Base-by-base conservation (phyloP, 805 yeast species). In the Naumovozyma baii region DNA sequence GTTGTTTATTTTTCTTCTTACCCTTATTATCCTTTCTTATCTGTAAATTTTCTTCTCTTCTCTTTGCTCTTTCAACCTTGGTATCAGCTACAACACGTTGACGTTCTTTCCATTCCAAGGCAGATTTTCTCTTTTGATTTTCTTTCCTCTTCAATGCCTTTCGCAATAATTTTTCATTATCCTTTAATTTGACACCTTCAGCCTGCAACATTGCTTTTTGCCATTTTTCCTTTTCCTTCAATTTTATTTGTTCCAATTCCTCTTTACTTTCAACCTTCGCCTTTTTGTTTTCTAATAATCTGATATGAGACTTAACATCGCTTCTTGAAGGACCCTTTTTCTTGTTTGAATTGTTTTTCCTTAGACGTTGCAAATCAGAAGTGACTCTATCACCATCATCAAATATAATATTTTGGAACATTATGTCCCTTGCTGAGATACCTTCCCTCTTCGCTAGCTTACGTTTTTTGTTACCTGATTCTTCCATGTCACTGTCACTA, bases 31-130 rank as follows among this genome's bases (percentile, higher is more conserved):
- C 96, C 54, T 74, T 80, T 64, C 96, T 77, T 36, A 84, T 77
- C 57, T 80, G 78, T 59, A 92, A 69, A 57, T 92, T 92, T 51
- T 86, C 95, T 54, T 88, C 95, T 62, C 97, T 78, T 70, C 92
- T 82, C 67, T 86, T 84, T 46, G 74, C 78, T 53, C 82, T 81
- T 14, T 80, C 83, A 36, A 78, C 72, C 38, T 83, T 79, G 30
- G 80, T 78, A 50, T 80, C 83, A 42, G 76, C 75, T 12, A 92
- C 95, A 29, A 72, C 72, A 51, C 80, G 83, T 58, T 83, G 80
- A 49, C 99, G 76, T 38, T 90, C 96, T 48, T 67, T 73, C 99
- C 99, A 92, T 62, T 90, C 95, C 38, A 76, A 67, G 53, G 86
- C 95, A 42, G 94, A 81, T 67, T 80, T 84, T 55, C 83, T 74